Percentiles rank a stretch among this genome's conserved stretches.
phyloP scores from a whole-genome alignment of 2,329 filamentous ascomycete species.

The Colletotrichum sublineola region DNA sequence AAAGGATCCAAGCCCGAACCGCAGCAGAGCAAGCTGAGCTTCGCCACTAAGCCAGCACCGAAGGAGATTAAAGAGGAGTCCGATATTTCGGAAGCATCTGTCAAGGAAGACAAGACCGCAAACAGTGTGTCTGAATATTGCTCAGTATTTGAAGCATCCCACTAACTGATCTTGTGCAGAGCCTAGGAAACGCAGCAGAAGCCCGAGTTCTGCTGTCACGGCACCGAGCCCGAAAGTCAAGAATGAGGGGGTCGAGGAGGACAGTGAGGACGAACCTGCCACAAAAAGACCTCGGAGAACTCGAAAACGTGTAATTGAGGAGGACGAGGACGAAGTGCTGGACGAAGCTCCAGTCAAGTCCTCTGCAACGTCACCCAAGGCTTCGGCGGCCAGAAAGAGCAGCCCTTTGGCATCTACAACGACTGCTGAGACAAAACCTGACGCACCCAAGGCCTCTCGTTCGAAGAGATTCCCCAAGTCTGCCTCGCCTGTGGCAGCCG shows the following conservation, averaged over 20 bases:
- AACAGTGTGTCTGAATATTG: background rate
- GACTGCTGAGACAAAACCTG: constrained; percentile 32
- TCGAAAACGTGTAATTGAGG: constrained; percentile 56
- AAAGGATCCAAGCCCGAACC: constrained; percentile 69
- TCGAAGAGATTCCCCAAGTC: constrained; percentile 21
- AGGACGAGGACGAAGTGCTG: constrained; percentile 64
- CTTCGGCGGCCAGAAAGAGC: constrained; percentile 14
- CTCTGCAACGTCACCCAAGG: constrained; percentile 36
- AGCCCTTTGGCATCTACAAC: constrained; percentile 37
- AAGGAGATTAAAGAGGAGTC: constrained; percentile 53
- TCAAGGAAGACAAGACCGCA: constrained; percentile 56
- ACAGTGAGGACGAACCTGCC: constrained; percentile 71
- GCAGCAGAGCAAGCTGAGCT: constrained; percentile 84
- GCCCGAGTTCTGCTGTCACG: constrained; percentile 44
- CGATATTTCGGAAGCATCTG: constrained; percentile 45
- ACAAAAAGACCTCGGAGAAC: constrained; percentile 68
- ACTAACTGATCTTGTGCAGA: constrained; percentile 47
- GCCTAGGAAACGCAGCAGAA: constrained; percentile 62
- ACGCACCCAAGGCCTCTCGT: constrained; percentile 45
- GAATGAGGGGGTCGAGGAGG: constrained; percentile 59
- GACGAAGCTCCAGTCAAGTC: constrained; percentile 49
- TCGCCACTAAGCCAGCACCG: constrained; percentile 69
- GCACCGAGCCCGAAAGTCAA: constrained; percentile 44
- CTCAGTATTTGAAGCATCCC: background rate
- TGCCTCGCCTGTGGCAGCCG: constrained; percentile 44